Evolutionary conservation across 495 filamentous ascomycete species (phyloP), one percentile per base, ranked within the genome.

Genomic region (Aspergillus heteromorphus): DNA sequence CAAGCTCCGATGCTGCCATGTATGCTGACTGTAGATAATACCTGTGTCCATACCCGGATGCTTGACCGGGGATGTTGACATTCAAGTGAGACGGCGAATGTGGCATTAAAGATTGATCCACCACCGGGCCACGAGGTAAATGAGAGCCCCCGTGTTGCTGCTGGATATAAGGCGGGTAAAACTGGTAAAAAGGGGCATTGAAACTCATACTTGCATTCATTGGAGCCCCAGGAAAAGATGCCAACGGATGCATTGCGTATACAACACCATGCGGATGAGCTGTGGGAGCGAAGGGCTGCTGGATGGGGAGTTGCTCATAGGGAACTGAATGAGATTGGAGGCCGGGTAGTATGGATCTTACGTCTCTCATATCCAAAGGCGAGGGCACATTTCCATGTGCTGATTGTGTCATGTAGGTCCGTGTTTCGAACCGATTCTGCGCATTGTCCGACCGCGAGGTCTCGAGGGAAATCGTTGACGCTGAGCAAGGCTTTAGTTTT

Each of bases 281-380:
- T 2, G 47, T 36, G 25, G 45, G 27, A 14, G 51, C 40, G 25
- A 54, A 54, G 27, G 41, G 51, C 23, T 71, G 73, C 4, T 66
- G 59, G 25, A 66, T 58, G 23, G 58, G 50, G 34, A 62, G 61
- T 36, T 68, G 64, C 20, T 71, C 67, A 47, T 65, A 71, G 43
- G 65, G 56, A 34, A 61, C 59, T 23, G 64, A 47, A 16, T 65
- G 60, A 14, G 58, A 50, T 29, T 59, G 68, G 40, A 74, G 76
- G 18, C 65, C 61, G 38, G 79, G 78, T 3, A 83, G 60, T 27
- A 73, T 60, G 20, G 74, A 74, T 18, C 56, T 59, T 69, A 82
- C 74, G 20, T 66, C 64, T 25, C 62, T 63, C 78, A 82, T 79
- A 51, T 71, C 76, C 53, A 81, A 67, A 14, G 61, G 48, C 29